Evolutionary conservation across 495 filamentous ascomycete genomes (phyloP), one percentile per base, ranked within the genome.

Genomic region (Podospora appendiculata): DNA sequence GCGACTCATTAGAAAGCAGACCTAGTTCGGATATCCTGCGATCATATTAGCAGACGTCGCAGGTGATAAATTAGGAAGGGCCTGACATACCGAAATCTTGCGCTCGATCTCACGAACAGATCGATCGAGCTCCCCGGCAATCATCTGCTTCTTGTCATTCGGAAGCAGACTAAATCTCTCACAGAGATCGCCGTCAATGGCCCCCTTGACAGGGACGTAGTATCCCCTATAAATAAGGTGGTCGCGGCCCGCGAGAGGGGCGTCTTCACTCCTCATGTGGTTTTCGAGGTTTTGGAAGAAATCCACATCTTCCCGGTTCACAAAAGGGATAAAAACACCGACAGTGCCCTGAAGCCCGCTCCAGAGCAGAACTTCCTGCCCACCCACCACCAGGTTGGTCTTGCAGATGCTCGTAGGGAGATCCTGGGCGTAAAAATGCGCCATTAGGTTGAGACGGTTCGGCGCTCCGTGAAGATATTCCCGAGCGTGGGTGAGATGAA

Each of bases 161-260:
- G 86, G 77, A 54, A 97, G 71, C 45, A 90, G 66, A 47, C 86
- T 79, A 66, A 89, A 99, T 61, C 88, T 79, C 75, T 99, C 94
- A 63, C 91, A 95, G 54, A 99, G 74, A 74, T 99, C 94, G n/a
- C 94, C 94, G 68, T 99, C 94, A 63, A 99, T 94, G 32, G 95
- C 83, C 0, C 89, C 89, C 77, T 99, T 99, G 12, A 93, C 89
- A 1, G 94, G 94, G n/a, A 86, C 88, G 65, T 99, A 97, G 64
- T 97, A 99, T 43, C 90, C 82, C 49, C 94, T 78, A 62, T 95
- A 99, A 44, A 95, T 92, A 32, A 98, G 69, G 68, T 98, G 93
- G 66, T 97, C 94, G 52, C 94, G 80, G 32, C 94, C 93, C 9
- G 89, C 89, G 18, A 96, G 75, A 11, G 90, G 89, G 17, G 90